Evolutionary conservation across 2,329 filamentous ascomycete genomes (phyloP).

Genomic region (Gnomoniopsis sp.): DNA sequence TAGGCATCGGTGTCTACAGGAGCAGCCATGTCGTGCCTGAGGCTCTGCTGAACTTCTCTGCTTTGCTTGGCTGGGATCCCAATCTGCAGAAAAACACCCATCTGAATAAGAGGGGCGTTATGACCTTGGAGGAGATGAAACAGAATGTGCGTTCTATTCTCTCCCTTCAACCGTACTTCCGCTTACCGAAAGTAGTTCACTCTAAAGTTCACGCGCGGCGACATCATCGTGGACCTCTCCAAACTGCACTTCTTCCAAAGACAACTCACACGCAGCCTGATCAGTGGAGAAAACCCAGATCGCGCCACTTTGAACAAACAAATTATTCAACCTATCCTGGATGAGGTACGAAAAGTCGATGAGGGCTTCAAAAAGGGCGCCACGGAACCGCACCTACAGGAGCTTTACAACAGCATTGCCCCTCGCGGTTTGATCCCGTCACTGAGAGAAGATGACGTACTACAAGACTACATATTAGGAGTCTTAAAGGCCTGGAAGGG

Average conservation of each 20-base stretch:
- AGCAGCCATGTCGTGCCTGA: slow-evolving; percentile 43
- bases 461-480: slow-evolving; percentile 11
- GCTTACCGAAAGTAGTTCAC: slow-evolving; percentile 57
- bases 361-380: not conserved
- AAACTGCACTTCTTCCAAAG: slow-evolving; percentile 78
- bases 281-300: slow-evolving; percentile 6
- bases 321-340: slow-evolving; percentile 21
- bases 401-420: not conserved
- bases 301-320: slow-evolving; percentile 1
- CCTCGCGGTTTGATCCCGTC: too few species aligned
- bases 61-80: slow-evolving; percentile 81
- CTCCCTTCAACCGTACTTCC: slow-evolving; percentile 10
- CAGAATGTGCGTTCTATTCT: slow-evolving; percentile 52
- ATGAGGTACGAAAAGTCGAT: slow-evolving; percentile 16
- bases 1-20: slow-evolving; percentile 48
- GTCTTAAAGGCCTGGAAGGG: slow-evolving; percentile 17
- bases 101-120: slow-evolving; percentile 58
- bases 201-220: slow-evolving; percentile 86
- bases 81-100: slow-evolving; percentile 31
- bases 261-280: slow-evolving; percentile 6
- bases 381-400: not conserved
- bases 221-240: slow-evolving; percentile 75
- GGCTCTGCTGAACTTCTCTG: slow-evolving; percentile 73
- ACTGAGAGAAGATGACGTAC: slow-evolving; percentile 12
- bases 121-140: slow-evolving; percentile 68